These are phyloP conservation scores for Knufia petricola DNA, from an alignment of 2,329 filamentous ascomycete genomes.

Conservation along the genomic window DNA sequence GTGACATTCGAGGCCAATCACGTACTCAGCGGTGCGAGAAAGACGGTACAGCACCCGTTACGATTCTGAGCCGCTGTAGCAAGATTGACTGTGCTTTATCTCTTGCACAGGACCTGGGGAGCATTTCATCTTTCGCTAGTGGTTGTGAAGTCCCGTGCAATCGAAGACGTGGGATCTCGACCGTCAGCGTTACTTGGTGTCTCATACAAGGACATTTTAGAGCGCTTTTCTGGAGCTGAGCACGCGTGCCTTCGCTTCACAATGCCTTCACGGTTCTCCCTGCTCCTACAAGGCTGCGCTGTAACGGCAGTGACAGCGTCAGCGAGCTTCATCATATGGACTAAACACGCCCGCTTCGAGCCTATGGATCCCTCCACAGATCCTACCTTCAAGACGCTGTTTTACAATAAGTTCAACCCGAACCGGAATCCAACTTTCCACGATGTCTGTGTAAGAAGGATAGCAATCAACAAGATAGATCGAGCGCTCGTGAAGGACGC, in stretches of 20 bases:
- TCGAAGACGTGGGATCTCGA: no score
- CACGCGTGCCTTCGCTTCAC: neutral
- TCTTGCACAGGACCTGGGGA: no score
- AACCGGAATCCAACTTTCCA: conserved; percentile 52
- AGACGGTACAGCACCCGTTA: no score
- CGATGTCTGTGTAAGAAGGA: conserved; percentile 54
- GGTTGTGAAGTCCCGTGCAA: no score
- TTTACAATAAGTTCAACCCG: conserved; percentile 53
- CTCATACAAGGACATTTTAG: no score
- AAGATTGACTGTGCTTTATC: no score
- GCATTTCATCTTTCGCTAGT: no score
- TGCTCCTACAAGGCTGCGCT: conserved; percentile 34
- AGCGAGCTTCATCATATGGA: conserved; percentile 43
- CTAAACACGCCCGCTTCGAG: conserved; percentile 44
- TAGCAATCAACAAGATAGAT: conserved; percentile 54
- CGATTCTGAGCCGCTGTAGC: no score
- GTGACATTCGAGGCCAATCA: no score
- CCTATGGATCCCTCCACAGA: conserved; percentile 51
- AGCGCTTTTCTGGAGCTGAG: neutral
- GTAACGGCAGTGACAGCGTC: conserved; percentile 41
- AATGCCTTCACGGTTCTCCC: conserved; percentile 5
- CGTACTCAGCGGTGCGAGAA: no score
- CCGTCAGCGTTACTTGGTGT: no score
- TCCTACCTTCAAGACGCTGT: conserved; percentile 49
- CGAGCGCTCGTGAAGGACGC: conserved; percentile 48